Percentiles rank a stretch among this genome's conserved stretches.
phyloP scores from a whole-genome alignment of 805 yeast species.

The Spathaspora hagerdaliae region DNA sequence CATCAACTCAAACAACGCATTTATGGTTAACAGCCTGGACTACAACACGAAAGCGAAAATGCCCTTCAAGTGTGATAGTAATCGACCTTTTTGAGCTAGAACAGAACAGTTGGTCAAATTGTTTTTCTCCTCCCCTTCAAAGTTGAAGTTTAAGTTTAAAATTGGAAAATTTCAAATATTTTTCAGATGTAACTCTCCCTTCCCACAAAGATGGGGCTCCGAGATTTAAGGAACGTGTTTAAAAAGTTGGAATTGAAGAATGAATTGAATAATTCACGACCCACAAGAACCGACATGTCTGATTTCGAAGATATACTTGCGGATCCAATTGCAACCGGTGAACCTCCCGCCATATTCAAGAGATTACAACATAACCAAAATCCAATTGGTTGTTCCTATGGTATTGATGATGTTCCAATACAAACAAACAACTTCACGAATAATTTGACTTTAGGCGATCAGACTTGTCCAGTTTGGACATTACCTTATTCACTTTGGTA shows the following conservation, averaged over 20 bases:
- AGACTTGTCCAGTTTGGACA: conserved; percentile 71
- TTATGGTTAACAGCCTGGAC: too few relatives aligned
- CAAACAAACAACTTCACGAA: conserved; percentile 80
- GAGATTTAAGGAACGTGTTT: conserved; percentile 1
- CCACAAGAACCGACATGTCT: neutral
- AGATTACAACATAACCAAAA: conserved; percentile 27
- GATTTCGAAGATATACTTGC: conserved; percentile 31
- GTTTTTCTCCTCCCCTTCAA: too few relatives aligned
- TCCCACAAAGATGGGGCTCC: conserved; percentile 3
- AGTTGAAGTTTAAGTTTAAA: too few relatives aligned
- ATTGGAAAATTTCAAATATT: too few relatives aligned
- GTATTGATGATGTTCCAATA: conserved; percentile 37
- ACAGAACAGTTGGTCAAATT: too few relatives aligned
- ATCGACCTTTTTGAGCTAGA: too few relatives aligned
- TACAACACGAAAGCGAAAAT: too few relatives aligned
- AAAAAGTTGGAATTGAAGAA: neutral
- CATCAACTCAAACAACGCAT: too few relatives aligned
- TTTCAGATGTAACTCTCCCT: too few relatives aligned
- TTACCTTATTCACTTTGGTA: conserved; percentile 79
- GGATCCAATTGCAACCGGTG: conserved; percentile 36
- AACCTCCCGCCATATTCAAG: conserved; percentile 43
- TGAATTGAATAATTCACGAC: neutral
- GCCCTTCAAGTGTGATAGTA: too few relatives aligned
- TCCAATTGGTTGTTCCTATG: conserved; percentile 28
- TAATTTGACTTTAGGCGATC: conserved; percentile 63